Evolutionary conservation across 2,329 filamentous ascomycete species (phyloP).

Genomic region (Colletotrichum musicola): DNA sequence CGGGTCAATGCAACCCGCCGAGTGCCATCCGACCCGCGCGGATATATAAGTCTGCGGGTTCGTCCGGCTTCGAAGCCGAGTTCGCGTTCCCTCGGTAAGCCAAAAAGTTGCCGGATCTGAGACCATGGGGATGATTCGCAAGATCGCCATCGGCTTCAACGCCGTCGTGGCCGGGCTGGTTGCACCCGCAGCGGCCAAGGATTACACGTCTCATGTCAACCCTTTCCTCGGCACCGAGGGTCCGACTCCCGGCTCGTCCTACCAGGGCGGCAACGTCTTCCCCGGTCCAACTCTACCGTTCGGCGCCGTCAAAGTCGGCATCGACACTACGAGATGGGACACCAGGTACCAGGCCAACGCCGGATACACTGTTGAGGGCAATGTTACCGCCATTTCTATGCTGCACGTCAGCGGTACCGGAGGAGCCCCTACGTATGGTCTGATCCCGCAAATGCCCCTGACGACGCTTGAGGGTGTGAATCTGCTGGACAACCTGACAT

Average conservation of each 20-base stretch:
- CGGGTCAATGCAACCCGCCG: slow-evolving; percentile 24
- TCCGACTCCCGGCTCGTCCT: slow-evolving; percentile 56
- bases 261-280: slow-evolving; percentile 59
- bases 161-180: not conserved
- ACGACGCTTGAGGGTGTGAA: slow-evolving; percentile 54
- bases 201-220: slow-evolving; percentile 52
- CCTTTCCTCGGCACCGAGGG: slow-evolving; percentile 64
- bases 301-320: slow-evolving; percentile 59
- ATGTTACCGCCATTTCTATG: slow-evolving; percentile 64
- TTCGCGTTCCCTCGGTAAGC: not conserved
- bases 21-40: not conserved
- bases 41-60: not conserved
- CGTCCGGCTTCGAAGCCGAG: too few species aligned
- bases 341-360: slow-evolving; percentile 47
- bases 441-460: slow-evolving; percentile 63
- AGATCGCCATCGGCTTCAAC: slow-evolving; percentile 1
- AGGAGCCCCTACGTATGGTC: slow-evolving; percentile 70
- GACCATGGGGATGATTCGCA: slow-evolving; percentile 9
- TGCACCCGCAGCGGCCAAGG: slow-evolving; percentile 7
- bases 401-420: slow-evolving; percentile 70
- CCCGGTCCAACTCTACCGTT: slow-evolving; percentile 58
- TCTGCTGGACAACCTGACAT: slow-evolving; percentile 61
- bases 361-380: slow-evolving; percentile 55
- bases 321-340: slow-evolving; percentile 50
- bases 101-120: not conserved